A percentile compares a stretch with the other conserved stretches of the same genome.
These are phyloP conservation scores for Myxozyma kluyveri DNA, from an alignment of 805 yeast genomes.

Conservation along the genomic window DNA sequence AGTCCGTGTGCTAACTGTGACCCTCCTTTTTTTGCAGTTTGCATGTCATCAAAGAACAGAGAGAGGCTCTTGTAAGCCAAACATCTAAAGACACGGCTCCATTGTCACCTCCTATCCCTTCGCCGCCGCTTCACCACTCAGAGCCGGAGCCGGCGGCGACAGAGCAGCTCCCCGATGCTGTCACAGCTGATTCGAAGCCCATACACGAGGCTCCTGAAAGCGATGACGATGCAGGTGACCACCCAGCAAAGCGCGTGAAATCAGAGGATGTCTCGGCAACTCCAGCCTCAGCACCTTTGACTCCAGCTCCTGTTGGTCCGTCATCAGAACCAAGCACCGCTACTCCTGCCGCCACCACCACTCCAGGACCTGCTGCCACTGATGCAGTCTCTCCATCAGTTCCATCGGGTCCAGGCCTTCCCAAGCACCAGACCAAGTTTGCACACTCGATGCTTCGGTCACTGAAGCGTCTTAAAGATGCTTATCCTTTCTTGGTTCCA, in stretches of 20 bases:
- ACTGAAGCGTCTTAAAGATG: slow-evolving; percentile 86
- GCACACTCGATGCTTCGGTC: slow-evolving; percentile 78
- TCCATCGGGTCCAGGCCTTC: slow-evolving; percentile 28
- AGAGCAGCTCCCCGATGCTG: neutral
- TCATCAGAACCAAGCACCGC: neutral
- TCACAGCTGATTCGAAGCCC: neutral
- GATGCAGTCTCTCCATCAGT: neutral
- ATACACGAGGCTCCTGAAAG: slow-evolving; percentile 10
- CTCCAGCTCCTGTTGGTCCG: slow-evolving; percentile 6
- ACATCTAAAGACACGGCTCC: slow-evolving; percentile 22
- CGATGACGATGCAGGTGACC: slow-evolving; percentile 9
- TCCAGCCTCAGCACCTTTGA: slow-evolving; percentile 2
- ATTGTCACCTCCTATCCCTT: slow-evolving; percentile 29
- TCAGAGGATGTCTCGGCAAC: neutral
- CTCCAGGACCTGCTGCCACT: neutral
- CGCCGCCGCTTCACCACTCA: slow-evolving; percentile 26
- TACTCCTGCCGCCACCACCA: neutral
- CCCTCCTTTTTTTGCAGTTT: too few relatives aligned
- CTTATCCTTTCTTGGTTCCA: slow-evolving; percentile 83
- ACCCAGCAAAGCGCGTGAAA: slow-evolving; percentile 25
- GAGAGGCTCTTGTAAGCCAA: neutral
- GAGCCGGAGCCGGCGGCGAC: neutral
- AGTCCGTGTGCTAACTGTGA: too few relatives aligned
- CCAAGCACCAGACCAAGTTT: slow-evolving; percentile 75
- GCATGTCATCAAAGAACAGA: too few relatives aligned